Base-by-base conservation (phyloP, 129 eudicot species). In the Smallanthus sonchifolius region DNA sequence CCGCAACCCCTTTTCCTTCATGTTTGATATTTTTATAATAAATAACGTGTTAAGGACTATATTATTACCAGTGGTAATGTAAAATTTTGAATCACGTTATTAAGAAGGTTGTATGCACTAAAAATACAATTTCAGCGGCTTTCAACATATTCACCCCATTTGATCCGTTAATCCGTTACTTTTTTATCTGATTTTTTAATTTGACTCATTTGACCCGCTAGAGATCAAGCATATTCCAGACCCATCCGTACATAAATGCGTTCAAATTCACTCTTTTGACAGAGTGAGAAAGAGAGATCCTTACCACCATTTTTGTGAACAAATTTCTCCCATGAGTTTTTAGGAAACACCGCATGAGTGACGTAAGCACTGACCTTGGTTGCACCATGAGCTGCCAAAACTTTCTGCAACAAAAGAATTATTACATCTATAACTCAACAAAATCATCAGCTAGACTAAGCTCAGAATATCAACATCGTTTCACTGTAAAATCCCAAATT, bases 331-430 rank as follows among this genome's bases (percentile, higher is more conserved):
- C 81, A 92, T 16, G 97, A 92, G 14, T 69, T 74, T 72, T 92
- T 92, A 0, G 97, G 97, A 36, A 92, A 92, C 48, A 92, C 93
- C 2, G 89, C 97, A 71, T 92, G 97, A 42, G 97, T 92, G 15
- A 92, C 97, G 76, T 92, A 92, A 7, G 97, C 97, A 73, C 97
- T 92, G 72, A 92, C 97, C 77, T 92, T 89, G 45, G 87, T 76
- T 51, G 97, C 97, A 60, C 97, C 97, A 80, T 88, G 89, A 57
- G 92, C 91, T 59, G 86, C 87, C 84, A 92, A 85, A 59, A 92
- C 96, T 92, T 92, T 92, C 97, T 92, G 93, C 74, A 42, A 24
- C 30, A 57, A 49, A 77, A 37, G 17, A 69, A 67, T 24, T 11
- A 74, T 39, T 7, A 57, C 20, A 56, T 17, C 51, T 43, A 4